Base-by-base conservation (phyloP, 2,329 filamentous ascomycete species). In the Phialophora chinensis region DNA sequence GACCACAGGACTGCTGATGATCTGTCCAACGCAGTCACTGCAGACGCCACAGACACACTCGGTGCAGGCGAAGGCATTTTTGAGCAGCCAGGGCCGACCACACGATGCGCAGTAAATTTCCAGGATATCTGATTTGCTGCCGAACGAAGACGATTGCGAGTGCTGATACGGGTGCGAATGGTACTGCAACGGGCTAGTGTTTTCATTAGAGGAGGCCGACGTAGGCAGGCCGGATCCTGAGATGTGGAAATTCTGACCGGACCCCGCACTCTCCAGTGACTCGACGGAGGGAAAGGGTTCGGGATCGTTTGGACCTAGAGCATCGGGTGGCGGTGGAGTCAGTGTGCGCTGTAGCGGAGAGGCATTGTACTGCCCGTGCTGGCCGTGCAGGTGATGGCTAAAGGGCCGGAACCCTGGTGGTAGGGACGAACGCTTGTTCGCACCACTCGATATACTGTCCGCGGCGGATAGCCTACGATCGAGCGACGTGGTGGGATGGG, bases 21-120 rank as follows among this genome's bases (percentile, higher is more conserved):
- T 80, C 75, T 79, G 76, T 62, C 75, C 74, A 65, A 97, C 92
- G 74, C 94, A 98, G 66, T 92, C 88, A 70, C 90, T 88, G 78
- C 95, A 98, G 58, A 98, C 86, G 17, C 93, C 94, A 76, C 92
- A 96, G 70, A 98, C 96, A 77, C 95, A 98, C 78, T 97, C 93
- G 0, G 93, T 97, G 77, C 94, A 98, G 25, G 94, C 94, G 75
- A 93, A 97, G 38, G 92, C 95, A 74, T 94, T 91, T 74, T 88
- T 90, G 29, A 98, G 82, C 11, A 89, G 82, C 60, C 90, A 93
- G 20, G 93, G 83, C 44, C 90, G 87, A 70, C 91, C 88, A 75
- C 94, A 98, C 56, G 90, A 91, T 23, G 93, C 91, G 77, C 94
- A 98, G 77, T 96, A 97, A 50, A 98, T 96, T 76, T 96, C 91